Evolutionary conservation across 352 stramenopile genomes (phyloP).

Genomic region (Peronosclerospora sorghi): DNA sequence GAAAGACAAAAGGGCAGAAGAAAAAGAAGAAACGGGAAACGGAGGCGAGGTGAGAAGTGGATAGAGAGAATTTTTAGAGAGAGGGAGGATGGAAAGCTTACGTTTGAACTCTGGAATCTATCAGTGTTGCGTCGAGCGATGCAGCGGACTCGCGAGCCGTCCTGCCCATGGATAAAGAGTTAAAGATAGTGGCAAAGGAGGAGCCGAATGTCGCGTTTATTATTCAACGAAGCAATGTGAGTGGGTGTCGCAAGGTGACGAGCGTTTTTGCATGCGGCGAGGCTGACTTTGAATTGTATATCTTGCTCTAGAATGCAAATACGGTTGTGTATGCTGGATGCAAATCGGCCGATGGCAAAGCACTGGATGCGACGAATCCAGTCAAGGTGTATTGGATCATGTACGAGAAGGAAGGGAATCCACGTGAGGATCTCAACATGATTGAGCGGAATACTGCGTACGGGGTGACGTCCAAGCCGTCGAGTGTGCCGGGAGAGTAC

Average conservation of each 20-base stretch:
- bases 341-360: constrained; percentile 28
- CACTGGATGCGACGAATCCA: constrained; percentile 46
- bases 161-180: constrained; percentile 55
- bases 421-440: constrained; percentile 74
- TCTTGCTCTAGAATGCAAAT: constrained; percentile 55
- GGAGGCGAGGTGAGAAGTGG: constrained; percentile 3
- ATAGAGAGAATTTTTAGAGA: background rate
- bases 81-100: background rate
- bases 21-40: constrained; percentile 27
- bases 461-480: constrained; percentile 36
- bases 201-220: constrained; percentile 77
- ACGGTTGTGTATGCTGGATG: constrained; percentile 68
- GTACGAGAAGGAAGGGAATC: constrained; percentile 65
- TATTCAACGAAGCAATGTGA: constrained; percentile 78
- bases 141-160: constrained; percentile 8
- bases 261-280: background rate
- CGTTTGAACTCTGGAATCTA: background rate
- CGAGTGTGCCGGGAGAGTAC: constrained; percentile 30
- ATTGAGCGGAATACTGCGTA: constrained; percentile 80
- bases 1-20: constrained; percentile 4
- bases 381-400: constrained; percentile 81
- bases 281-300: background rate
- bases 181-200: constrained; percentile 52
- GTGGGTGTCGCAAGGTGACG: constrained; percentile 4
- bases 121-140: constrained; percentile 5